phyloP scores from a whole-genome alignment of 2,329 filamentous ascomycete species.

The Colletotrichum incanum region DNA sequence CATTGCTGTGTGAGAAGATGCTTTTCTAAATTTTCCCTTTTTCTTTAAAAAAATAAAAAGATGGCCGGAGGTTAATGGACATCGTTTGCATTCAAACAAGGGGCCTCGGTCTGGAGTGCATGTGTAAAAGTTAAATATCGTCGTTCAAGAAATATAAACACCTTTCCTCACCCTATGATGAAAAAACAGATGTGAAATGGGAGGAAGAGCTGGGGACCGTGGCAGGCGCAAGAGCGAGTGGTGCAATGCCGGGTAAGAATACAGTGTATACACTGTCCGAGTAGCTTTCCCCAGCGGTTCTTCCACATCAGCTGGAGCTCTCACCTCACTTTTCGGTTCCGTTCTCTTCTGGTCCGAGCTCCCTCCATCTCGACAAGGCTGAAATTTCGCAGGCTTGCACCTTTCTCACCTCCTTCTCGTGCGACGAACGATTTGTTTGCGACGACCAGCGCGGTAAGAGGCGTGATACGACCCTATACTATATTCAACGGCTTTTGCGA shows the following conservation, averaged over 20 bases:
- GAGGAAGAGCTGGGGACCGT: background rate
- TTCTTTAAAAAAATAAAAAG: background rate
- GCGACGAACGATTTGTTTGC: background rate
- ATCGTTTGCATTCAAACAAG: background rate
- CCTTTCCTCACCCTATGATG: too few relatives aligned
- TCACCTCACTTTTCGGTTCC: background rate
- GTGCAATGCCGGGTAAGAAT: background rate
- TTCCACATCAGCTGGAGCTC: slow-evolving; percentile 11
- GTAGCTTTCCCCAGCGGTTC: background rate
- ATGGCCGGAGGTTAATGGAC: background rate
- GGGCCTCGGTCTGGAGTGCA: background rate
- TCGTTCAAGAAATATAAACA: background rate
- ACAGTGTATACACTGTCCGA: slow-evolving; percentile 26
- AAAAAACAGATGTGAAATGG: background rate
- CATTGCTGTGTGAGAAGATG: background rate
- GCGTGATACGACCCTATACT: background rate
- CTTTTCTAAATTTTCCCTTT: background rate
- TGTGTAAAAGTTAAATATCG: background rate
- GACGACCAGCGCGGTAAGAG: background rate
- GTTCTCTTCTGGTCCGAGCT: slow-evolving; percentile 37
- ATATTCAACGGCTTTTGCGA: slow-evolving; percentile 9
- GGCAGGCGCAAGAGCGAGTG: background rate
- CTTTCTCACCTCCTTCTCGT: background rate
- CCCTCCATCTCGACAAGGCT: slow-evolving; percentile 26
- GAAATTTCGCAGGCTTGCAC: slow-evolving; percentile 39